phyloP scores from a whole-genome alignment of 768 basidiomycete species.

The Dioszegia crocea region DNA sequence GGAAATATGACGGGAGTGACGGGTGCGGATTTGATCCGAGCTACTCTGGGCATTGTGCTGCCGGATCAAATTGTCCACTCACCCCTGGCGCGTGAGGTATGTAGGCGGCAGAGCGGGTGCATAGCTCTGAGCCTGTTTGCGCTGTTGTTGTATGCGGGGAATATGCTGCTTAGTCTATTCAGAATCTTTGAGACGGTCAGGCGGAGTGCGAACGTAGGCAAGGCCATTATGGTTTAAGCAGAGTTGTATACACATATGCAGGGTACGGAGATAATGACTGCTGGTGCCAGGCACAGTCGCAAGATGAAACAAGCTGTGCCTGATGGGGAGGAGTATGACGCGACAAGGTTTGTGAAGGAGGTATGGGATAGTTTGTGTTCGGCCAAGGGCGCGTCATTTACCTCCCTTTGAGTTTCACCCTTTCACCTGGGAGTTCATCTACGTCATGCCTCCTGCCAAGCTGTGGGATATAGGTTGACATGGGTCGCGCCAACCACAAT shows the following conservation, averaged over 20 bases:
- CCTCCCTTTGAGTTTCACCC: neutral
- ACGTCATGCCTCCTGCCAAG: neutral
- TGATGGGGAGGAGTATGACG: too few relatives aligned
- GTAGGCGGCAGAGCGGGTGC: conserved; percentile 37
- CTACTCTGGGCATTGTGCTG: conserved; percentile 29
- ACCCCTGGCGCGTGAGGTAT: conserved; percentile 24
- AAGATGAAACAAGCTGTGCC: neutral
- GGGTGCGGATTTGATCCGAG: conserved; percentile 8
- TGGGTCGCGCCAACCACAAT: too few relatives aligned
- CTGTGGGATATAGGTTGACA: too few relatives aligned
- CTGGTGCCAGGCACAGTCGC: neutral
- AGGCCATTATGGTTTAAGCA: conserved; percentile 13
- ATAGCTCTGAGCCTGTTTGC: conserved; percentile 35
- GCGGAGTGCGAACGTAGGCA: conserved; percentile 27
- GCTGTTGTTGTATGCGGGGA: conserved; percentile 36
- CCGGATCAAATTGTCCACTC: conserved; percentile 26
- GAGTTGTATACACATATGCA: neutral
- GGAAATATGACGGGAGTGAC: conserved; percentile 2
- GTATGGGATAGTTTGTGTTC: too few relatives aligned
- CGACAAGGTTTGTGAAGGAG: too few relatives aligned
- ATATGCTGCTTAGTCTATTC: conserved; percentile 47
- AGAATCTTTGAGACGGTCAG: conserved; percentile 47
- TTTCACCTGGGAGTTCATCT: too few relatives aligned
- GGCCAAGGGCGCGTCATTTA: too few relatives aligned
- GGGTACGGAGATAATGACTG: neutral